These are phyloP conservation scores for Chrysoporthe austroafricana DNA, from an alignment of 2,329 filamentous ascomycete species.

Conservation along the genomic window DNA sequence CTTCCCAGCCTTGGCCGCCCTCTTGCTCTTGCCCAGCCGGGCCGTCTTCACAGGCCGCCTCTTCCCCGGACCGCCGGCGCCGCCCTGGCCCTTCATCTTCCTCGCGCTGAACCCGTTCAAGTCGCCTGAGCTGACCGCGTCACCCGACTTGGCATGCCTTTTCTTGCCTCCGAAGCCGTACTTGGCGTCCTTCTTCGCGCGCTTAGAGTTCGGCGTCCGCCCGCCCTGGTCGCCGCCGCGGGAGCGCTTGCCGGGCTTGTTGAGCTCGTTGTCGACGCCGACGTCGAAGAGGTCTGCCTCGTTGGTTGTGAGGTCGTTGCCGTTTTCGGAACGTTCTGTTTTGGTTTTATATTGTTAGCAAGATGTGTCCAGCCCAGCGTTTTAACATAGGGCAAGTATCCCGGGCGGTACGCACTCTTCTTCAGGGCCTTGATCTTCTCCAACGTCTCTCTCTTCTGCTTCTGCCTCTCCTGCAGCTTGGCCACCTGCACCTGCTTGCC, in stretches of 20 bases:
- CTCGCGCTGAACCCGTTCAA: constrained; percentile 78
- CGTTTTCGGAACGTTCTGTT: constrained; percentile 79
- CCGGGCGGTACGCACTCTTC: constrained; percentile 72
- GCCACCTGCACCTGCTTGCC: constrained; percentile 97
- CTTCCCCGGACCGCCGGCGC: constrained; percentile 33
- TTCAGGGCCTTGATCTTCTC: constrained; percentile 96
- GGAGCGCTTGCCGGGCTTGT: constrained; percentile 48
- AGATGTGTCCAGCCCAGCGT: background rate
- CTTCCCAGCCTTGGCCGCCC: constrained; percentile 49
- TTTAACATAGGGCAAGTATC: too few species aligned
- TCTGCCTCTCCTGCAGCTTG: constrained; percentile 91
- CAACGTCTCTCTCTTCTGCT: constrained; percentile 88
- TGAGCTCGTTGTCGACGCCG: constrained; percentile 72
- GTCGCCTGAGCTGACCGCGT: constrained; percentile 82
- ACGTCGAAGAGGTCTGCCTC: constrained; percentile 93
- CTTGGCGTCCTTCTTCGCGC: constrained; percentile 92
- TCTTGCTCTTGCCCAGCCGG: constrained; percentile 55
- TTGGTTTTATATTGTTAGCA: background rate
- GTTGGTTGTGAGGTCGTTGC: constrained; percentile 64
- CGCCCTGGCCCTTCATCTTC: constrained; percentile 74
- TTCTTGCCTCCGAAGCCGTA: constrained; percentile 98
- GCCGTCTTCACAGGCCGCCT: constrained; percentile 44
- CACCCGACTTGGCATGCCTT: constrained; percentile 85
- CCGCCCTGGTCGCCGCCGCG: constrained; percentile 39
- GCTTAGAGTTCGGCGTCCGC: constrained; percentile 66